Conservation (phyloP, 1,284 basidiomycete genomes). For the Cutaneotrichosporon sp. region DNA sequence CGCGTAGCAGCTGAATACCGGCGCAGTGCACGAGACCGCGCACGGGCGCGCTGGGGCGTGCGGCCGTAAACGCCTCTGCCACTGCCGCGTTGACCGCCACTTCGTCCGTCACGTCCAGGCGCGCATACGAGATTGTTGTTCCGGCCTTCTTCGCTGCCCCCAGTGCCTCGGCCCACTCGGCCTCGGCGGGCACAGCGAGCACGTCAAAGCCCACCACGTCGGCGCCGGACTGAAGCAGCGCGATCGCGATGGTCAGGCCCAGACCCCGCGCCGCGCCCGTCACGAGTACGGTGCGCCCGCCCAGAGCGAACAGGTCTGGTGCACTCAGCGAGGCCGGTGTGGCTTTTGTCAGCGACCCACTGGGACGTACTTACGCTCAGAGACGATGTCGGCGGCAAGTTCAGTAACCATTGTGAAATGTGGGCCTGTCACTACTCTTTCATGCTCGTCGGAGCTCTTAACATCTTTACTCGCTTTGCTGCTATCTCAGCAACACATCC, state of each 20-base stretch:
- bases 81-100: slow-evolving; percentile 55
- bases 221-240: slow-evolving; percentile 68
- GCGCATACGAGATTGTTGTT: slow-evolving; percentile 60
- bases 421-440: no score
- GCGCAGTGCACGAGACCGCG: slow-evolving; percentile 62
- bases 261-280: slow-evolving; percentile 71
- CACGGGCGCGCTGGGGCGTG: slow-evolving; percentile 54
- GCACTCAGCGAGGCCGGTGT: neutral
- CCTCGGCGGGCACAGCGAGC: slow-evolving; percentile 55
- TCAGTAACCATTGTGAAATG: neutral
- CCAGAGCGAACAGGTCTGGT: slow-evolving; percentile 56
- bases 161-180: slow-evolving; percentile 58
- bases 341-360: neutral
- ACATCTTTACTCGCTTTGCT: no score
- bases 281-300: slow-evolving; percentile 65
- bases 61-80: slow-evolving; percentile 59
- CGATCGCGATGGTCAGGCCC: slow-evolving; percentile 72
- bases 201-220: slow-evolving; percentile 71
- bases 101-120: slow-evolving; percentile 61
- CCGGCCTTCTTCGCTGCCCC: slow-evolving; percentile 52
- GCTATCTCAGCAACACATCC: neutral
- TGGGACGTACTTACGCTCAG: neutral
- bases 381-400: neutral
- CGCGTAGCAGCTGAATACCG: slow-evolving; percentile 60
- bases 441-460: no score